A percentile compares a stretch with the other conserved stretches of the same genome.
Conservation (phyloP, 1,284 basidiomycete genomes). For the Neotropicomus parvogracilis region DNA sequence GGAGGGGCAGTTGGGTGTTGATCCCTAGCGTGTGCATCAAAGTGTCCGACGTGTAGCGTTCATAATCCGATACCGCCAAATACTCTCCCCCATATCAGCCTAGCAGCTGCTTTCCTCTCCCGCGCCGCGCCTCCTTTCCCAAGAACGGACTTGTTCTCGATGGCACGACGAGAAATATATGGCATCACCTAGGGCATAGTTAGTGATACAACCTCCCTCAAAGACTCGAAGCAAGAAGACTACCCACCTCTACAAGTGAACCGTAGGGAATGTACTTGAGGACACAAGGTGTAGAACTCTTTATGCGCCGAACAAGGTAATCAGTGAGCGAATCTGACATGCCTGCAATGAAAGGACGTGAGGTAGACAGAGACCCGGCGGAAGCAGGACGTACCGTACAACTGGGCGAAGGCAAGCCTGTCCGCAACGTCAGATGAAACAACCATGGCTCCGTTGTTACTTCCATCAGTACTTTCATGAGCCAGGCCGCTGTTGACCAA, state of each 20-base stretch:
- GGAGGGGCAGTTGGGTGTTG: not conserved
- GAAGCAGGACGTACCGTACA: slow-evolving; percentile 62
- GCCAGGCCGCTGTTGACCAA: slow-evolving; percentile 62
- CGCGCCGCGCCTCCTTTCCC: slow-evolving; percentile 52
- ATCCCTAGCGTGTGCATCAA: not conserved
- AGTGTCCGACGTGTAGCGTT: slow-evolving; percentile 1
- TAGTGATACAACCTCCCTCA: not conserved
- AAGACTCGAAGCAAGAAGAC: not conserved
- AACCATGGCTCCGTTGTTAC: slow-evolving; percentile 33
- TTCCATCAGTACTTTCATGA: slow-evolving; percentile 21
- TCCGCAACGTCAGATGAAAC: slow-evolving; percentile 58
- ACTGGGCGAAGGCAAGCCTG: slow-evolving; percentile 74
- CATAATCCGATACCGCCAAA: slow-evolving; percentile 33
- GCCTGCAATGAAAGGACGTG: slow-evolving; percentile 42
- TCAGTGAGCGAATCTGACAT: slow-evolving; percentile 84
- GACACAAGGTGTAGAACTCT: slow-evolving; percentile 61
- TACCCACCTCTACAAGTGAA: slow-evolving; percentile 58
- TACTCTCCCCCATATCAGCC: slow-evolving; percentile 47
- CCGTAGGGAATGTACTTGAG: slow-evolving; percentile 89
- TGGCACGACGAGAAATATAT: slow-evolving; percentile 69
- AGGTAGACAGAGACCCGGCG: not conserved
- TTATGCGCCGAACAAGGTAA: slow-evolving; percentile 57
- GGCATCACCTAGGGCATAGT: slow-evolving; percentile 50
- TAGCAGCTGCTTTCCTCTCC: slow-evolving; percentile 53
- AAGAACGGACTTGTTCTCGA: slow-evolving; percentile 70